These are phyloP conservation scores for Pseudomicrostroma phylloplanum DNA, from an alignment of 1,284 basidiomycete species.

Conservation along the genomic window DNA sequence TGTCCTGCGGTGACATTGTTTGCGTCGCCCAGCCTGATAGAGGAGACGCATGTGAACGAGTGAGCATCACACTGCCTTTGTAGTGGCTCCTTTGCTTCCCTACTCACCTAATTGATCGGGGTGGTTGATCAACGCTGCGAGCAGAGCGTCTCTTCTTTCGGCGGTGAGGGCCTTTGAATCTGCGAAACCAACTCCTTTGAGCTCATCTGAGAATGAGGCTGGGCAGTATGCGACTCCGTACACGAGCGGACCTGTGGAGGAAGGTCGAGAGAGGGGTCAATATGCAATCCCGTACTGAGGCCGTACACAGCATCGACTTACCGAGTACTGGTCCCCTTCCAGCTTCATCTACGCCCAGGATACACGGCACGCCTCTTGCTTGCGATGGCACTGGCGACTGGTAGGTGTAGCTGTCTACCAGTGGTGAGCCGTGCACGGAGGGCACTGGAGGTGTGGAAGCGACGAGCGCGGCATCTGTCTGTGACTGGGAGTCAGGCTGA, in stretches of 20 bases:
- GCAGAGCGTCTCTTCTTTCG: constrained; percentile 50
- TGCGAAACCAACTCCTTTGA: constrained; percentile 41
- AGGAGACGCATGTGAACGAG: neutral
- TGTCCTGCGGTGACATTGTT: constrained; percentile 77
- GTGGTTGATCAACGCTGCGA: constrained; percentile 40
- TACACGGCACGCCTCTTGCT: constrained; percentile 28
- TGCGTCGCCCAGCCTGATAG: constrained; percentile 68
- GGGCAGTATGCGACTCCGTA: constrained; percentile 94
- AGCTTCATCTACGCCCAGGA: constrained; percentile 87
- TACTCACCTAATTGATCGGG: constrained; percentile 10
- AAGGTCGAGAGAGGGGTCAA: no score
- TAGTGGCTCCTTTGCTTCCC: constrained; percentile 8
- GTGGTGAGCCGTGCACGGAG: constrained; percentile 14
- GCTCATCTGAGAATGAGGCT: constrained; percentile 54
- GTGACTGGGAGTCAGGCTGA: neutral
- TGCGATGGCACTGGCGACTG: constrained; percentile 18
- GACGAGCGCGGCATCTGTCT: neutral
- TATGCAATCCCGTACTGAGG: no score
- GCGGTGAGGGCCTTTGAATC: constrained; percentile 87
- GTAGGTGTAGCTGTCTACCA: constrained; percentile 17
- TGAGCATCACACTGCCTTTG: neutral
- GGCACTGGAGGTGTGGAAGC: constrained; percentile 11
- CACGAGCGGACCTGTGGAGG: constrained; percentile 66
- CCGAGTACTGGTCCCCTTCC: constrained; percentile 89
- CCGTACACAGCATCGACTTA: constrained; percentile 13